Conservation (phyloP, 306 rosid genomes). For the Oemleria cerasiformis region DNA sequence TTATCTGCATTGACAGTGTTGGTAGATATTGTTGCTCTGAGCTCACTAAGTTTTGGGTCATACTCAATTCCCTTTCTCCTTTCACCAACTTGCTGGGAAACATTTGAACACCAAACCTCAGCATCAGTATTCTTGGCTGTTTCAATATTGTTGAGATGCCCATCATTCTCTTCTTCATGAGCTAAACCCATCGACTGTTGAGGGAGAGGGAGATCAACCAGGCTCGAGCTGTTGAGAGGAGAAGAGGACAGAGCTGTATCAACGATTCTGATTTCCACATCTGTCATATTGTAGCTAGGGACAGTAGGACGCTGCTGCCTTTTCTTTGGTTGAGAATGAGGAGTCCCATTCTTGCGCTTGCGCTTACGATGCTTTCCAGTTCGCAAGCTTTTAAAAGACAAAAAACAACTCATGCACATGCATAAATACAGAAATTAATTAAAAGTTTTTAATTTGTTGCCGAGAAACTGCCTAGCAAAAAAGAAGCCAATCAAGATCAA, state of each 20-base stretch:
- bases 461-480: not conserved
- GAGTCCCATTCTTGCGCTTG: slow-evolving; percentile 54
- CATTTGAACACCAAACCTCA: slow-evolving; percentile 33
- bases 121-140: slow-evolving; percentile 16
- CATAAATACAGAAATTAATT: not conserved
- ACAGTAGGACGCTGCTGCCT: slow-evolving; percentile 58
- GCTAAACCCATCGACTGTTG: slow-evolving; percentile 43
- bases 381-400: slow-evolving; percentile 45
- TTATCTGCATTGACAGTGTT: slow-evolving; percentile 42
- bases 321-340: slow-evolving; percentile 57
- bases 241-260: slow-evolving; percentile 40
- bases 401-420: slow-evolving; percentile 9
- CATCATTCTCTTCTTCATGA: slow-evolving; percentile 36
- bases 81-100: slow-evolving; percentile 23
- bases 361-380: slow-evolving; percentile 56
- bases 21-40: slow-evolving; percentile 40
- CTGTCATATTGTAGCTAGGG: slow-evolving; percentile 46
- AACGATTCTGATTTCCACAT: slow-evolving; percentile 30
- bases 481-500: not conserved
- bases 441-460: not conserved
- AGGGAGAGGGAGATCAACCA: slow-evolving; percentile 31
- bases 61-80: slow-evolving; percentile 44
- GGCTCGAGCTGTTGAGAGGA: slow-evolving; percentile 30
- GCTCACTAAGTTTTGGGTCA: slow-evolving; percentile 85
- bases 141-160: slow-evolving; percentile 27